These are phyloP conservation scores for Fraxinus paxiana DNA, from an alignment of 305 asterid genomes.

Conservation along the genomic window DNA sequence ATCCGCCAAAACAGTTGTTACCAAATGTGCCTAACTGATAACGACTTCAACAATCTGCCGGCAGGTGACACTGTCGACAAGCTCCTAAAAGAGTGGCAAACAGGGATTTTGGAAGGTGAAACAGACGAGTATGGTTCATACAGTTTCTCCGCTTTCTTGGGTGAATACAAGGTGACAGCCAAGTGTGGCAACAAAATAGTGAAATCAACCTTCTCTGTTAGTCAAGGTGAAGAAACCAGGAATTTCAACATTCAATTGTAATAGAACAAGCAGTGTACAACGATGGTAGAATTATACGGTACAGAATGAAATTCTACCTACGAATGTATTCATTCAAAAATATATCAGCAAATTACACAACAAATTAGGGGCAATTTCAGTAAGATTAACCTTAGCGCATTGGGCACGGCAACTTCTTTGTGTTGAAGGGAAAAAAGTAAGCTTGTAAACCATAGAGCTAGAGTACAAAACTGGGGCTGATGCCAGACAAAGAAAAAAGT, in stretches of 20 bases:
- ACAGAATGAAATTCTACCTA: neutral
- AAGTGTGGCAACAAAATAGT: slow-evolving; percentile 19
- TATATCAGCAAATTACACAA: neutral
- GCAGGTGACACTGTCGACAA: slow-evolving; percentile 42
- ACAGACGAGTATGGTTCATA: slow-evolving; percentile 38
- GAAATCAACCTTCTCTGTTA: slow-evolving; percentile 37
- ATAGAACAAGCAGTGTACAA: neutral
- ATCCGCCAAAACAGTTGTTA: slow-evolving; percentile 35
- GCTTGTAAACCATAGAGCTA: neutral
- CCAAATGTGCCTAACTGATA: slow-evolving; percentile 49
- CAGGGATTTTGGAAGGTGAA: slow-evolving; percentile 30
- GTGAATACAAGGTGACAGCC: slow-evolving; percentile 37
- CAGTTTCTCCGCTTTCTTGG: slow-evolving; percentile 38
- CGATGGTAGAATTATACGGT: neutral
- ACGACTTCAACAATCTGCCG: slow-evolving; percentile 36
- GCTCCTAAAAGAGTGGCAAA: slow-evolving; percentile 44
- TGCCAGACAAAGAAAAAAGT: neutral
- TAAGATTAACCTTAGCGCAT: neutral
- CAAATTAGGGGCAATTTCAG: neutral
- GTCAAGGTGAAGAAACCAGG: slow-evolving; percentile 37
- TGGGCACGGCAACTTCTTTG: neutral
- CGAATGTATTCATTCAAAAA: neutral
- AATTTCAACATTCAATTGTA: slow-evolving; percentile 35
- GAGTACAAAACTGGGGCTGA: neutral
- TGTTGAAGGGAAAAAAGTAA: neutral